Percentiles rank a stretch among this genome's conserved stretches.
Conservation (phyloP, 169 alveolate species). For the Eimeria tenella region DNA sequence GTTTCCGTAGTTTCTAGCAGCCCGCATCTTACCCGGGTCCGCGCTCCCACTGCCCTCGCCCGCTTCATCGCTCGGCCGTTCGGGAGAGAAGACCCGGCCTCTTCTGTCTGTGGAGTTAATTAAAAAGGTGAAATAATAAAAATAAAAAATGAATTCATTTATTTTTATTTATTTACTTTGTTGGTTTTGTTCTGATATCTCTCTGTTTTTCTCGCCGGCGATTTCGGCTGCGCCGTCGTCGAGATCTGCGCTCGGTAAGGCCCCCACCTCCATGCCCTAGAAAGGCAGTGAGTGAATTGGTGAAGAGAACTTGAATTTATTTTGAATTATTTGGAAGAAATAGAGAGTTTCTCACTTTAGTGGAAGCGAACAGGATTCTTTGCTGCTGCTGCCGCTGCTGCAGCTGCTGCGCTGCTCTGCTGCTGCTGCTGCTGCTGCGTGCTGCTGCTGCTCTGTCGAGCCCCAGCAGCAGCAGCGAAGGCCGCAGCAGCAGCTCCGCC, state of each 20-base stretch:
- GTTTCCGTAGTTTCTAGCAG: background rate
- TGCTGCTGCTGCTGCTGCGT: slow-evolving; percentile 14
- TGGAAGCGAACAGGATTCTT: slow-evolving; percentile 6
- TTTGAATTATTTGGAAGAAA: too few relatives aligned
- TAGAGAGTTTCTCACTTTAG: background rate
- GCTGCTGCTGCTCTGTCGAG: background rate
- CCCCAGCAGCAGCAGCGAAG: background rate
- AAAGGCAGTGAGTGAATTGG: background rate
- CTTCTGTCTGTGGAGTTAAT: background rate
- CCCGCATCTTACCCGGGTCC: background rate
- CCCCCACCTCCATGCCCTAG: too few relatives aligned
- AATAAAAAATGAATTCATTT: too few relatives aligned
- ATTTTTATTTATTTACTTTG: background rate
- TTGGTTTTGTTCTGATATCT: background rate
- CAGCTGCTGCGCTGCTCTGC: background rate
- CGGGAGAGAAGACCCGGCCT: too few relatives aligned
- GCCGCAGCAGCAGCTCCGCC: background rate
- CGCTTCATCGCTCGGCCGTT: too few relatives aligned
- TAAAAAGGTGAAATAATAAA: background rate
- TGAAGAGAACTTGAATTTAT: too few relatives aligned
- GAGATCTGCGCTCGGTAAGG: too few relatives aligned
- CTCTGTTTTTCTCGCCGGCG: too few relatives aligned
- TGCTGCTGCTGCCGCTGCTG: background rate
- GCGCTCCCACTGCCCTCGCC: too few relatives aligned
- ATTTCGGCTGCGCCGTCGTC: too few relatives aligned